Base-by-base conservation (phyloP, 1,284 basidiomycete genomes). In the Mrakiaceae sp. region DNA sequence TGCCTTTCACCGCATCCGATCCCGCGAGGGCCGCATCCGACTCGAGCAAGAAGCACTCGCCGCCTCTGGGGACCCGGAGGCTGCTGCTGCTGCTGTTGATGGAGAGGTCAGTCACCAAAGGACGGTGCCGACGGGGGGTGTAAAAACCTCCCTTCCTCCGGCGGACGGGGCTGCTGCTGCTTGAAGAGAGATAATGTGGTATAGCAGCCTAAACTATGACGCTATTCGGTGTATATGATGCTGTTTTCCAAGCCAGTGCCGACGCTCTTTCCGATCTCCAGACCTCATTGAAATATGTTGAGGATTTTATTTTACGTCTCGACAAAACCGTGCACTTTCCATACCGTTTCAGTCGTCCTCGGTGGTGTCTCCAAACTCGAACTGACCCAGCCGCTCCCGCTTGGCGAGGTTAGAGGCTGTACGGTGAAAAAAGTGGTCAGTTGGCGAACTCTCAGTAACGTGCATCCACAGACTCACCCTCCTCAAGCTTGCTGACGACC, bases 361-460 rank as follows among this genome's bases (percentile, higher is more conserved):
- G n/a, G 48, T 51, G 16, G 62, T 48, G 43, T 67, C 66, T 9
- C 66, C 66, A 51, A 64, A 87, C 77, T 90, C 88, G 71, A 88
- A 90, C 82, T 87, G 88, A 49, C 88, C 88, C 62, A 80, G 74
- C 14, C 88, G 82, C 63, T 84, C 83, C 62, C 80, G 79, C 75
- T 90, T 90, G 39, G 87, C 88, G 14, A 76, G 78, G 42, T 73
- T 70, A 27, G 86, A 73, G 4, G 84, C 53, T 40, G 39, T 39
- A 60, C 27, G 11, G 59, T 9, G 10, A 50, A n/a, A 44, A 43
- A 47, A 52, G 11, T 50, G 10, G 48, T 50, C 48, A n/a, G 48
- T 50, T 50, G 48, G 48, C 48, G 48, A 10, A 50, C 48, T 10
- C n/a, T 50, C 48, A 16, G 14, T 53, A 12, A 8, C 10, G 8